phyloP scores from a whole-genome alignment of 2,329 filamentous ascomycete genomes.

The Cadophora gregata region DNA sequence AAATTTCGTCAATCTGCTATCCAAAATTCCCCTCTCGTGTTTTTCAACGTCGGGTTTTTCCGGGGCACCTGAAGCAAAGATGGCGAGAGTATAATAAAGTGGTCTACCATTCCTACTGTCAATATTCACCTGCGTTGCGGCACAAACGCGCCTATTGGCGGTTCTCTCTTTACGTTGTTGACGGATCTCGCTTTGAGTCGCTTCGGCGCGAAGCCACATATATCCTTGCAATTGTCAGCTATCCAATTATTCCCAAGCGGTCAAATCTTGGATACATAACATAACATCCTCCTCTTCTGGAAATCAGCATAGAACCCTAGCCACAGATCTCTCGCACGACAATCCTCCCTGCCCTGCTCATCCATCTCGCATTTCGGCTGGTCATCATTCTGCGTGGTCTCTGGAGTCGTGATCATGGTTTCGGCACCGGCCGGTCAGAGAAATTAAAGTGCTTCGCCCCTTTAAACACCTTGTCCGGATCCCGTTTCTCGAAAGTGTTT shows the following conservation, averaged over 20 bases:
- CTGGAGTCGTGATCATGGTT: constrained; percentile 53
- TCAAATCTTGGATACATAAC: constrained; percentile 7
- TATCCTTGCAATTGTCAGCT: background rate
- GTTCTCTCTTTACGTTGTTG: background rate
- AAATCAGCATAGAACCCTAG: constrained; percentile 37
- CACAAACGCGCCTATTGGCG: background rate
- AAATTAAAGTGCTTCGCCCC: constrained; percentile 66
- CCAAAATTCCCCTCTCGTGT: too few relatives aligned
- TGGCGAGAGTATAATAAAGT: too few relatives aligned
- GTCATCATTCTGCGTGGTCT: constrained; percentile 36
- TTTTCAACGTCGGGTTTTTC: too few relatives aligned
- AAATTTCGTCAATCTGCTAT: too few relatives aligned
- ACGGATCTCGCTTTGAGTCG: background rate
- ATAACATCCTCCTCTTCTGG: constrained; percentile 34
- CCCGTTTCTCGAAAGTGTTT: constrained; percentile 55
- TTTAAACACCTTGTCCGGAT: constrained; percentile 54
- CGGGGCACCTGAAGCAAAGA: too few relatives aligned
- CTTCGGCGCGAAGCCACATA: constrained; percentile 2
- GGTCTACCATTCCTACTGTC: background rate
- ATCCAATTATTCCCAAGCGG: background rate
- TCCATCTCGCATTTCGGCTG: constrained; percentile 37
- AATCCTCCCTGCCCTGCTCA: constrained; percentile 39
- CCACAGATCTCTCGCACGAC: constrained; percentile 39
- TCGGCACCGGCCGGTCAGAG: constrained; percentile 64
- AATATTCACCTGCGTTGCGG: background rate